phyloP scores from a whole-genome alignment of 2,329 filamentous ascomycete genomes.

The Samsoniella hepiali region DNA sequence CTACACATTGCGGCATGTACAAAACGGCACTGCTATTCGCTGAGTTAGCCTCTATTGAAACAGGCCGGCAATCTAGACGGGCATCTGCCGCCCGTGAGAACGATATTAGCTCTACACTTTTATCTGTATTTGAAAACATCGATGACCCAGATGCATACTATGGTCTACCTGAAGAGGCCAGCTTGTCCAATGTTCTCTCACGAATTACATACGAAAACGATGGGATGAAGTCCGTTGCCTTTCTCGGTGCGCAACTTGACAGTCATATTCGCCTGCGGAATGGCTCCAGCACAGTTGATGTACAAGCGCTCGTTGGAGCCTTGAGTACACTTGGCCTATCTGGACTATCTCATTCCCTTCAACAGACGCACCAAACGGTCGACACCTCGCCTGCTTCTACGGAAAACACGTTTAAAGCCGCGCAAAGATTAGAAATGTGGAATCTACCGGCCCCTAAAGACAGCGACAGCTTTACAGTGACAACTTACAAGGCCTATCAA shows the following conservation, averaged over 20 bases:
- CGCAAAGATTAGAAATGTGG: conserved; percentile 85
- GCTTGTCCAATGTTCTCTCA: conserved; percentile 71
- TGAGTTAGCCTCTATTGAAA: conserved; percentile 65
- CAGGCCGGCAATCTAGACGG: conserved; percentile 58
- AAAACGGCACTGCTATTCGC: conserved; percentile 82
- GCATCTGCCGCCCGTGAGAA: conserved; percentile 56
- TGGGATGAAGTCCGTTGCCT: conserved; percentile 81
- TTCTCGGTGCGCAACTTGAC: conserved; percentile 87
- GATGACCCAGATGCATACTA: conserved; percentile 97
- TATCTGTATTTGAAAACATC: conserved; percentile 84
- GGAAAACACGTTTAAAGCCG: conserved; percentile 74
- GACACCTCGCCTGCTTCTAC: conserved; percentile 57
- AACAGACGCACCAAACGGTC: conserved; percentile 62
- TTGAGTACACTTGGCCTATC: conserved; percentile 79
- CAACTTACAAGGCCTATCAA: conserved; percentile 78
- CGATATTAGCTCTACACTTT: conserved; percentile 64
- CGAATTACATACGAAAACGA: conserved; percentile 87
- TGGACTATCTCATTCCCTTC: conserved; percentile 77
- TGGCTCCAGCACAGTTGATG: conserved; percentile 54
- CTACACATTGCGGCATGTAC: conserved; percentile 76
- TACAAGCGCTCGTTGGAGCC: conserved; percentile 69
- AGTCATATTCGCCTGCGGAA: conserved; percentile 68
- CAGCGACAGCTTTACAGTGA: conserved; percentile 61
- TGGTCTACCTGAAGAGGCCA: conserved; percentile 76
- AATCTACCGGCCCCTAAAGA: conserved; percentile 72